Conservation (phyloP, 2,329 filamentous ascomycete species). For the Aspergillus piperis region DNA sequence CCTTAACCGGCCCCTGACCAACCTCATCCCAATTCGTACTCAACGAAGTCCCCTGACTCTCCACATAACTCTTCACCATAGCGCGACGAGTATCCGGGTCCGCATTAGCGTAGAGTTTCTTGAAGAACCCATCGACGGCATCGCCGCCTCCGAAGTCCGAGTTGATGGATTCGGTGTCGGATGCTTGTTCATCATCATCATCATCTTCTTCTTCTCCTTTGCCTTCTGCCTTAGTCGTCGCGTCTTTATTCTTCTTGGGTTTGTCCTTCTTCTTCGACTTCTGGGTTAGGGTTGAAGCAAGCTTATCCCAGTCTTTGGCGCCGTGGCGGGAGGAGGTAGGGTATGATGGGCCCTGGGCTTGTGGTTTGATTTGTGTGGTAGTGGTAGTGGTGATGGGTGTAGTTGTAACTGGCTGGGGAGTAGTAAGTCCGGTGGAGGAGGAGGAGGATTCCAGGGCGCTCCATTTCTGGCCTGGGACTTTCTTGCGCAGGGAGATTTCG, state of each 20-base stretch:
- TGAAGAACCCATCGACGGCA: slow-evolving; percentile 82
- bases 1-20: slow-evolving; percentile 66
- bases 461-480: slow-evolving; percentile 68
- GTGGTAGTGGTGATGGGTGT: slow-evolving; percentile 10
- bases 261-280: slow-evolving; percentile 34
- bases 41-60: slow-evolving; percentile 89
- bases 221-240: no score
- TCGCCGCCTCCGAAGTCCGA: slow-evolving; percentile 55
- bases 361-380: background rate
- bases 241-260: slow-evolving; percentile 29
- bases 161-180: slow-evolving; percentile 52
- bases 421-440: slow-evolving; percentile 28
- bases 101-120: slow-evolving; percentile 76
- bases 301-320: slow-evolving; percentile 88
- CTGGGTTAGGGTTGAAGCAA: slow-evolving; percentile 57
- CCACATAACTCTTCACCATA: slow-evolving; percentile 96
- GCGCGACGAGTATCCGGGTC: slow-evolving; percentile 80
- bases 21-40: slow-evolving; percentile 93
- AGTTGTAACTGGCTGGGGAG: slow-evolving; percentile 20
- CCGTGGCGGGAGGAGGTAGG: slow-evolving; percentile 83
- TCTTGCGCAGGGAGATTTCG: slow-evolving; percentile 73
- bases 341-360: slow-evolving; percentile 60
- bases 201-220: slow-evolving; percentile 48
- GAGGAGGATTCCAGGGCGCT: slow-evolving; percentile 54
- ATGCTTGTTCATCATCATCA: slow-evolving; percentile 40